Conservation (phyloP, 202 grass and related monocot genomes). For the Carex arenaria region DNA sequence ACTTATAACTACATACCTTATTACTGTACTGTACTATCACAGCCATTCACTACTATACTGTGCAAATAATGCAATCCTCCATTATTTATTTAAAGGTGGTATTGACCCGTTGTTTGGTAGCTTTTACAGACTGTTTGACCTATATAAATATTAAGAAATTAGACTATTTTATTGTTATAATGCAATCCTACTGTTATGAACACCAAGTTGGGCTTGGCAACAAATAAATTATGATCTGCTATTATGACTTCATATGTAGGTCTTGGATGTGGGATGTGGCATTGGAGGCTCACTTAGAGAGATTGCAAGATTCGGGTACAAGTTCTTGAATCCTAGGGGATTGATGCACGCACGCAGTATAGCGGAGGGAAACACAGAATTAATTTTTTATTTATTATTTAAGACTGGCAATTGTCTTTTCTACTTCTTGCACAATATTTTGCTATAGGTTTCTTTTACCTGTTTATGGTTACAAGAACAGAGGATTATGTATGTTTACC, state of each 20-base stretch:
- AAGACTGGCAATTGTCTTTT: background rate
- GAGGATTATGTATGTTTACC: no score
- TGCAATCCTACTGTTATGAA: no score
- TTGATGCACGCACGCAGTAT: background rate
- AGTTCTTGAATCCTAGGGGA: background rate
- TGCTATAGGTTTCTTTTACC: background rate
- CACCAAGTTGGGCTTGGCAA: background rate
- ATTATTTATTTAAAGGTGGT: no score
- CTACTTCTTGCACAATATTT: background rate
- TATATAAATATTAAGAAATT: background rate
- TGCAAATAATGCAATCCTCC: no score
- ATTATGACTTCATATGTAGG: slow-evolving; percentile 39
- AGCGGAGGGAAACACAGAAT: background rate
- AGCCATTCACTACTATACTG: no score
- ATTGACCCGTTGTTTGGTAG: background rate
- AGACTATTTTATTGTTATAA: slow-evolving; percentile 6
- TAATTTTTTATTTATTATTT: background rate
- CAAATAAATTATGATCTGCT: slow-evolving; percentile 8
- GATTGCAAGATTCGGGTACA: slow-evolving; percentile 93
- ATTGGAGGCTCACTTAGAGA: slow-evolving; percentile 89
- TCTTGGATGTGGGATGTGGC: slow-evolving; percentile 62
- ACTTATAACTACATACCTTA: no score
- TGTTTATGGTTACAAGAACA: background rate
- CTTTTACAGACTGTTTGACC: background rate
- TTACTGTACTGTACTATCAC: no score